Evolutionary conservation across 2,329 filamentous ascomycete genomes (phyloP), one percentile per base, ranked within the genome.

Genomic region (Botrytis galanthina): DNA sequence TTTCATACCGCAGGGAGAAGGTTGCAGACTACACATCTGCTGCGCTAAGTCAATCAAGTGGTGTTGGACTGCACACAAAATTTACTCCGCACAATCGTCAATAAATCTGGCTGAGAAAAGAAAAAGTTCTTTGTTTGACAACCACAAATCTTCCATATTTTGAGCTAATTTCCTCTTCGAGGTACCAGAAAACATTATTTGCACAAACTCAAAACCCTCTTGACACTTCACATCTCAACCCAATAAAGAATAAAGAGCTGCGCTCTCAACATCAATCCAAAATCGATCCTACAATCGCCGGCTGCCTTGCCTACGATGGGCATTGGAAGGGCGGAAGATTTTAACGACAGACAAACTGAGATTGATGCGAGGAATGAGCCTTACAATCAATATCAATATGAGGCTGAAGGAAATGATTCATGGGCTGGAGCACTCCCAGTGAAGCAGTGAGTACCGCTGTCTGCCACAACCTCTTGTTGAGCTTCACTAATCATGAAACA

Each of bases 341-440:
- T 91, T 84, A 87, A 91, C 87, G 89, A 91, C 83, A 88, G 88
- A 88, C 85, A 90, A 83, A 87, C 83, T 82, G 86, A 89, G 78
- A 83, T 87, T 80, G 88, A 90, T 78, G 86, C 88, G 78, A 85
- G 89, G 81, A 85, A 86, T 78, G 86, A 89, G 79, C 82, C 85
- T 81, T 91, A 91, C 81, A 85, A 87, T 81, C 89, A 87, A 70
- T 98, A 95, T 90, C 90, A 94, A 83, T 98, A 96, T 84, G 91
- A 96, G 84, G 91, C 91, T 75, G 91, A 94, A 83, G 94, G 94
- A 86, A 94, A 94, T 82, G 84, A 81, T 83, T 95, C 93, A 78
- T 97, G 96, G 96, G 96, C 95, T 80, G 93, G 95, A 81, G 93
- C 95, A 82, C 89, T 99, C 80, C 96, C 96, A 81, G 90, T 97